phyloP scores from a whole-genome alignment of 2,329 filamentous ascomycete species.

The Hymenoscyphus occultus region DNA sequence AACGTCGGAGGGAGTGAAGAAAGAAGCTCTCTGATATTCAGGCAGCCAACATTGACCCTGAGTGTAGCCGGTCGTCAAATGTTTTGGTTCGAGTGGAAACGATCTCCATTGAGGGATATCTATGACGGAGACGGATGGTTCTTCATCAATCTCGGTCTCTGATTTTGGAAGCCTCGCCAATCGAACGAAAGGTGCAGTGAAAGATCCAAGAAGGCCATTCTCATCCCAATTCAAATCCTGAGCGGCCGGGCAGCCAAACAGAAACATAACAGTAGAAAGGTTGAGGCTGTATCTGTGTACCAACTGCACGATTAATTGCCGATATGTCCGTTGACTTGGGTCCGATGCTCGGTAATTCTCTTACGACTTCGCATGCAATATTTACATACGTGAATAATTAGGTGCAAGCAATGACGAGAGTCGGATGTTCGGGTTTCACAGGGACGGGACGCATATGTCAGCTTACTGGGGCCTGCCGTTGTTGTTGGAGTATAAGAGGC shows the following conservation, averaged over 20 bases:
- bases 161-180: slow-evolving; percentile 36
- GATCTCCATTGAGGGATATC: slow-evolving; percentile 47
- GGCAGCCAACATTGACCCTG: slow-evolving; percentile 43
- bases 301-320: neutral
- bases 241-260: neutral
- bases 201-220: slow-evolving; percentile 47
- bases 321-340: neutral
- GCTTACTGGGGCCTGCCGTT: neutral
- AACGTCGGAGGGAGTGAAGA: slow-evolving; percentile 49
- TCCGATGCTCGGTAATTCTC: neutral
- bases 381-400: neutral
- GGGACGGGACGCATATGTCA: neutral
- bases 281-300: neutral
- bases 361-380: no score
- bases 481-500: neutral
- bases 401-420: neutral
- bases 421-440: neutral
- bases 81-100: slow-evolving; percentile 47
- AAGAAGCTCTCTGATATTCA: slow-evolving; percentile 39
- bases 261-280: neutral
- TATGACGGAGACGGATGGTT: neutral
- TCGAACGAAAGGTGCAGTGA: slow-evolving; percentile 41
- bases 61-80: slow-evolving; percentile 50
- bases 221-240: slow-evolving; percentile 51
- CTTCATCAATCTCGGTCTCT: neutral